Conservation (phyloP, 768 basidiomycete genomes). For the Hygrocybe coccinea region DNA sequence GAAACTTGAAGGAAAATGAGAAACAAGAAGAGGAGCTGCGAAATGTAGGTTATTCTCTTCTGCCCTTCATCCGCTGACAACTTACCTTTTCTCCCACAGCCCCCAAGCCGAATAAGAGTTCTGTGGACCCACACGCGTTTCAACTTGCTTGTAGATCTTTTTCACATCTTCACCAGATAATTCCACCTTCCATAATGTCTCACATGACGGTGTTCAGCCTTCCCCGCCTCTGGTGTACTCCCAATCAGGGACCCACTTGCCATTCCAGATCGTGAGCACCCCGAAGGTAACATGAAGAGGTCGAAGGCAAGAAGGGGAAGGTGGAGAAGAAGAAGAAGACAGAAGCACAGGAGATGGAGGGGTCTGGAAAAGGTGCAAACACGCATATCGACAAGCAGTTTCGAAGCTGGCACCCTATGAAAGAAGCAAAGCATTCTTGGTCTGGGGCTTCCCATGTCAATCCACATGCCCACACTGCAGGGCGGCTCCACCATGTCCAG, state of each 20-base stretch:
- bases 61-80: not conserved
- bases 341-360: conserved; percentile 22
- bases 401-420: conserved; percentile 60
- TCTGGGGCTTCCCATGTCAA: conserved; percentile 54
- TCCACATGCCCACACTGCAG: conserved; percentile 40
- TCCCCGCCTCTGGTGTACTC: conserved; percentile 12
- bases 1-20: conserved; percentile 36
- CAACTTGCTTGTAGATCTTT: conserved; percentile 52
- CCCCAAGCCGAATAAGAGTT: conserved; percentile 41
- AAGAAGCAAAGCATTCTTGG: conserved; percentile 64
- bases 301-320: conserved; percentile 27
- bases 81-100: conserved; percentile 23
- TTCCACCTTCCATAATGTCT: conserved; percentile 10
- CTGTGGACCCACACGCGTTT: conserved; percentile 46
- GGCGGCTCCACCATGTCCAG: conserved; percentile 36
- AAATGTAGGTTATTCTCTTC: conserved; percentile 37
- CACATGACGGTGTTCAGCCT: conserved; percentile 6
- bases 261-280: conserved; percentile 9
- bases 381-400: conserved; percentile 56
- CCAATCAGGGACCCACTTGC: conserved; percentile 29
- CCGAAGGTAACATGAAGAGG: conserved; percentile 26
- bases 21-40: conserved; percentile 36
- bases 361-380: conserved; percentile 34
- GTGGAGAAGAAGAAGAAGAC: conserved; percentile 24
- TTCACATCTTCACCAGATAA: conserved; percentile 22